A percentile compares a stretch with the other conserved stretches of the same genome.
These are phyloP conservation scores for Populus euphratica DNA, from an alignment of 345 rosid genomes.

Conservation along the genomic window DNA sequence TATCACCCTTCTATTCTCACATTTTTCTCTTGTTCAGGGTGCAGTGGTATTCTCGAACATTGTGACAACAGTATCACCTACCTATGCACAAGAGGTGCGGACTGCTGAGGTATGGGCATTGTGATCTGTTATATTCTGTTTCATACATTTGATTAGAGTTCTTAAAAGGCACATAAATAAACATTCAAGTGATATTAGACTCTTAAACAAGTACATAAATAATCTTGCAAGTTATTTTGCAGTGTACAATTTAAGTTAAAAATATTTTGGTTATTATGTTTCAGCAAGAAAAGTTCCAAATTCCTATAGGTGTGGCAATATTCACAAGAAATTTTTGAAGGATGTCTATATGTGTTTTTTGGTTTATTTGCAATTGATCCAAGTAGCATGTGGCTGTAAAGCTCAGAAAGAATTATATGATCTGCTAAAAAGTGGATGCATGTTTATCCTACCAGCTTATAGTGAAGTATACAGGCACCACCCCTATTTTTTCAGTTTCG, in stretches of 20 bases:
- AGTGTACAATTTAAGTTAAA: background rate
- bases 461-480: too few species aligned
- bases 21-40: slow-evolving; percentile 53
- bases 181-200: background rate
- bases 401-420: background rate
- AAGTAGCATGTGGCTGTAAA: background rate
- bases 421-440: too few species aligned
- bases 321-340: background rate
- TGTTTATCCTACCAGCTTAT: too few species aligned
- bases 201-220: background rate
- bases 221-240: background rate
- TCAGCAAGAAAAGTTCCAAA: background rate
- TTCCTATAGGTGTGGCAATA: background rate
- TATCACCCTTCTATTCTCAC: slow-evolving; percentile 6
- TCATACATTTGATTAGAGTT: background rate
- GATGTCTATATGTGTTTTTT: background rate
- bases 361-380: background rate
- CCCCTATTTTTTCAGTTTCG: background rate
- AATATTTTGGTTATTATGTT: background rate
- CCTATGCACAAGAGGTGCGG: slow-evolving; percentile 91
- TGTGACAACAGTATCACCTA: slow-evolving; percentile 97
- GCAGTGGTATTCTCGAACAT: slow-evolving; percentile 92
- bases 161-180: background rate
- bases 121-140: background rate
- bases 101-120: slow-evolving; percentile 69